Evolutionary conservation across 148 eudicot species (phyloP), one percentile per base, ranked within the genome.

Genomic region (Rhododendron simsii): DNA sequence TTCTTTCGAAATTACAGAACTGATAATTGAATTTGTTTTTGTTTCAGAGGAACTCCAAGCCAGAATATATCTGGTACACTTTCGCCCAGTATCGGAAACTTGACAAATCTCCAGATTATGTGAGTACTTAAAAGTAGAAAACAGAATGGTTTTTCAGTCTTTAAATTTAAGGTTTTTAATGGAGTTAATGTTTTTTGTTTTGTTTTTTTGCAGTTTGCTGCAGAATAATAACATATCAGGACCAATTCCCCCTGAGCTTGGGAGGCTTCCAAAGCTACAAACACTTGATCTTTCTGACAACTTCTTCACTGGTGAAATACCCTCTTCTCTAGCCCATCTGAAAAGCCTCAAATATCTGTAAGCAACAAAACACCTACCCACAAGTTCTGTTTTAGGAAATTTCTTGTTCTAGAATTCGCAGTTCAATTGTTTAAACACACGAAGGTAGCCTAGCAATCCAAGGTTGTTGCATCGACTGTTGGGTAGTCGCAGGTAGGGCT

Each of bases 141-240:
- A 26, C 14, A 84, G n/a, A 69, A 75, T 37, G 15, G 20, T 11
- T 50, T 28, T 83, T 28, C 44, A 10, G 51, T 84, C 18, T 20
- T 21, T 74, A 15, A 69, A 86, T 88, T 87, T 55, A 90, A 20
- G 41, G 89, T 39, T 5, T 51, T 0, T 74, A 33, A 55, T 50
- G 35, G 75, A 28, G 75, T 30, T 77, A 76, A 39, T 80, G 50
- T 16, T 87, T 83, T 75, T 75, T 76, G 82, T 83, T 45, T 82
- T 4, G 26, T 65, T 65, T 65, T 84, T 65, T 85, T 83, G 85
- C 93, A 96, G 99, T 90, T 91, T 90, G 28, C 77, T 97, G 83
- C 98, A 95, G 91, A 91, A 94, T 84, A 97, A 97, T 89, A 92
- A 95, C 73, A 88, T 97, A 85, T 88, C 98, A 87, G 99, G 99